Evolutionary conservation across 2,329 filamentous ascomycete genomes (phyloP).

Genomic region (Zalaria sp.): DNA sequence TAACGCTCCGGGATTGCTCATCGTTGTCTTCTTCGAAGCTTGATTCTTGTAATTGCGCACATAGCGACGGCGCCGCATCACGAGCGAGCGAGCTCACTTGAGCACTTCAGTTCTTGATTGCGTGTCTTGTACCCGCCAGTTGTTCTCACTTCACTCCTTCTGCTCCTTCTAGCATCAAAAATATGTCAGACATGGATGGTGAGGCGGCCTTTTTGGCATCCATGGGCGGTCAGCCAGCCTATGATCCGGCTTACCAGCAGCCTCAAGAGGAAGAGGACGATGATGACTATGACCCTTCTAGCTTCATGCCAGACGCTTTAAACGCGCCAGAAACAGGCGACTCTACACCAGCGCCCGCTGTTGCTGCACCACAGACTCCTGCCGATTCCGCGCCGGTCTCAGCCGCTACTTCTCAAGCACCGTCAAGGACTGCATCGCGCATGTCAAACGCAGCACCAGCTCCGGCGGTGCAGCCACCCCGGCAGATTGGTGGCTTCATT

Average conservation of each 20-base stretch:
- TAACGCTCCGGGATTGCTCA: too few species aligned
- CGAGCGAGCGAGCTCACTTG: neutral
- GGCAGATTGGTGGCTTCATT: slow-evolving; percentile 46
- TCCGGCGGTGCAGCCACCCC: slow-evolving; percentile 12
- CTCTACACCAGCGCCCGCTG: neutral
- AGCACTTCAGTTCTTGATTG: neutral
- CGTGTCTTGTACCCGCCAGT: neutral
- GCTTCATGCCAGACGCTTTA: slow-evolving; percentile 10
- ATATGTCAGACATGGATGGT: slow-evolving; percentile 25
- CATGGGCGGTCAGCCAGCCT: slow-evolving; percentile 29
- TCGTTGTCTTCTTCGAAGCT: too few species aligned
- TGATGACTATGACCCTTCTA: slow-evolving; percentile 24
- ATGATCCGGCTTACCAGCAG: slow-evolving; percentile 24
- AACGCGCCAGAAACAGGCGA: neutral
- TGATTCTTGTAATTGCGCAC: too few species aligned
- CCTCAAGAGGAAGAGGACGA: slow-evolving; percentile 28
- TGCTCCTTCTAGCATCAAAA: neutral
- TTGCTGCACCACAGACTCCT: neutral
- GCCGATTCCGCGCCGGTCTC: slow-evolving; percentile 1
- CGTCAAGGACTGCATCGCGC: slow-evolving; percentile 27
- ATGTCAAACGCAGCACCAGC: slow-evolving; percentile 13
- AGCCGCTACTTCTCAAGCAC: slow-evolving; percentile 22
- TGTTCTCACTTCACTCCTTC: neutral
- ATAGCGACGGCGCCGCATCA: too few species aligned
- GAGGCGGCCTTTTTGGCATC: slow-evolving; percentile 39